A percentile compares a stretch with the other conserved stretches of the same genome.
Evolutionary conservation across 2,329 filamentous ascomycete species (phyloP).

Genomic region (Penicillium hesseltinei): DNA sequence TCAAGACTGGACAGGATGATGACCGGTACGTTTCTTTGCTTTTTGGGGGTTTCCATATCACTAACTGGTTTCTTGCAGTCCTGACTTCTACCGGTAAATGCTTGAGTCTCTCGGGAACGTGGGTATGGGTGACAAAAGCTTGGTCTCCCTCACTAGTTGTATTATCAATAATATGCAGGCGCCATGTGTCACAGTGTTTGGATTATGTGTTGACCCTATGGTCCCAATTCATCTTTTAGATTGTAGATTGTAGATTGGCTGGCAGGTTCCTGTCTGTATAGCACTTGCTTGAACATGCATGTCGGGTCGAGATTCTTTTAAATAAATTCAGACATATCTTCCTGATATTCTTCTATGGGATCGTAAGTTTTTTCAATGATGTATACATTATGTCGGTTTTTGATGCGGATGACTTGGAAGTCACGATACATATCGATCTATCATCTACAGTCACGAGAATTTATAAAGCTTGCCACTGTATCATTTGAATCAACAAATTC

Average conservation of each 20-base stretch:
- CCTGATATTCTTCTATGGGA: neutral
- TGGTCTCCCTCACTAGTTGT: conserved; percentile 26
- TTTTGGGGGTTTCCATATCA: conserved; percentile 29
- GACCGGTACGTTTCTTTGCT: conserved; percentile 51
- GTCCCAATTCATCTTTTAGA: neutral
- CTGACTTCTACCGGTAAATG: conserved; percentile 78
- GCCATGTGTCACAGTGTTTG: conserved; percentile 9
- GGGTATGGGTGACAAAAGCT: conserved; percentile 23
- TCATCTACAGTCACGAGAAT: too few relatives aligned
- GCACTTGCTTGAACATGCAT: neutral
- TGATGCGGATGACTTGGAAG: too few relatives aligned
- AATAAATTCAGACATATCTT: neutral
- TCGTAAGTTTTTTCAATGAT: too few relatives aligned
- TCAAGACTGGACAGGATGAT: conserved; percentile 75
- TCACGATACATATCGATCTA: too few relatives aligned
- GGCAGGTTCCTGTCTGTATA: too few relatives aligned
- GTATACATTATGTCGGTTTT: too few relatives aligned
- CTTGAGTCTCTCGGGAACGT: neutral
- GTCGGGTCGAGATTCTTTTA: neutral
- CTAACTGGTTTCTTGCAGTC: conserved; percentile 60
- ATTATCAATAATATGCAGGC: conserved; percentile 28
- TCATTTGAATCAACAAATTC: too few relatives aligned
- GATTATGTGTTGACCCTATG: neutral
- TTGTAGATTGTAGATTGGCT: neutral
- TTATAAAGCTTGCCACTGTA: too few relatives aligned